phyloP scores from a whole-genome alignment of 257 asterid genomes.

The Solanum chiquidenum region DNA sequence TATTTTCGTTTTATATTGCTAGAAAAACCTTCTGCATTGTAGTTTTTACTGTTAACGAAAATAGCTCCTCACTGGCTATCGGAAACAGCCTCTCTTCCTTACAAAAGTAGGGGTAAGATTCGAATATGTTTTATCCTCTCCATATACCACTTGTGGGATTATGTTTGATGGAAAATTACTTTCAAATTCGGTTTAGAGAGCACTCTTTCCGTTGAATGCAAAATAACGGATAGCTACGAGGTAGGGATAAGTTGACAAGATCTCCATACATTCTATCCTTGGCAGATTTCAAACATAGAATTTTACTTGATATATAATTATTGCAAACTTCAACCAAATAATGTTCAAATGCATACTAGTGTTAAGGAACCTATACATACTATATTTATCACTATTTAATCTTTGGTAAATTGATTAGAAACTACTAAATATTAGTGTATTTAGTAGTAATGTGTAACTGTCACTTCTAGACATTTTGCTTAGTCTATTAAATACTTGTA shows the following conservation, averaged over 20 bases:
- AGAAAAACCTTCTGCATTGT: neutral
- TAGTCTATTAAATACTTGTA: neutral
- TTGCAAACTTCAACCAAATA: neutral
- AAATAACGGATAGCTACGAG: neutral
- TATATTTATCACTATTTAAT: neutral
- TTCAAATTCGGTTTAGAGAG: neutral
- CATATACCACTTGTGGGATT: too few species aligned
- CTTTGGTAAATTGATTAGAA: neutral
- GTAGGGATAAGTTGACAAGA: neutral
- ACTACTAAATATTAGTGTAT: neutral
- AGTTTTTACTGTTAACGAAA: neutral
- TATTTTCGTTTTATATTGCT: neutral
- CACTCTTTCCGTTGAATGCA: neutral
- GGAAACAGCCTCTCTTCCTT: neutral
- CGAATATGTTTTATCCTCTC: too few species aligned
- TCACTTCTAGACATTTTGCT: neutral
- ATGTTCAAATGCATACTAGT: neutral
- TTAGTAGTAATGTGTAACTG: neutral
- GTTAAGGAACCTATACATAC: neutral
- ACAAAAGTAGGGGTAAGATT: neutral
- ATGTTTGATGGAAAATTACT: neutral
- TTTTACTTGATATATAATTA: neutral
- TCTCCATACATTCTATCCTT: too few species aligned
- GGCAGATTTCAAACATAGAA: fast-evolving
- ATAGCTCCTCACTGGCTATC: neutral